A percentile compares a stretch with the other conserved stretches of the same genome.
phyloP scores from a whole-genome alignment of 441 rosid species.

The Macaranga tanarius region DNA sequence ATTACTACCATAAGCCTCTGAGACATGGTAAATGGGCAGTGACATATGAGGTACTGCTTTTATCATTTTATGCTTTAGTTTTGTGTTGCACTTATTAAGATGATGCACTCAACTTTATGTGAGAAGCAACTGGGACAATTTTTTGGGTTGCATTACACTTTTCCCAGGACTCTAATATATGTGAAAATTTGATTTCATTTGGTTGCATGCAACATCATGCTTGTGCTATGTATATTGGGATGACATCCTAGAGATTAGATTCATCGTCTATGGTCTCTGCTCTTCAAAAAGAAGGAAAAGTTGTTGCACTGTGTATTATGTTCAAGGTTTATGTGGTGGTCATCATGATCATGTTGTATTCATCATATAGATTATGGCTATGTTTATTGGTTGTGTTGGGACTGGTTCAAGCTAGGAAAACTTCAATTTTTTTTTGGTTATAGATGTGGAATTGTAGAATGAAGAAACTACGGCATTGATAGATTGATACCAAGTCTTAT shows the following conservation, averaged over 20 bases:
- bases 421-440: neutral
- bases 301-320: neutral
- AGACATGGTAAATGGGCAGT: constrained; percentile 94
- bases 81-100: neutral
- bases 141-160: neutral
- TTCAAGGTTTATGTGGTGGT: neutral
- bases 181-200: neutral
- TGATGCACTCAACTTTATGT: constrained; percentile 1
- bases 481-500: neutral
- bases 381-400: neutral
- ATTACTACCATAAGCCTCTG: constrained; percentile 79
- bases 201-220: neutral
- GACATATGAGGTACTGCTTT: constrained; percentile 63
- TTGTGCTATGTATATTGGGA: neutral
- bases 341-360: neutral
- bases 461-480: neutral
- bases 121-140: neutral
- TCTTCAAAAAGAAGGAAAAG: neutral
- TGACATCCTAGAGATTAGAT: neutral
- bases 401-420: neutral
- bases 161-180: neutral
- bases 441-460: neutral
- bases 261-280: neutral
- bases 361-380: neutral
- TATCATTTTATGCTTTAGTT: neutral